Evolutionary conservation across 2,329 filamentous ascomycete genomes (phyloP).

Genomic region (Exophiala sideris): DNA sequence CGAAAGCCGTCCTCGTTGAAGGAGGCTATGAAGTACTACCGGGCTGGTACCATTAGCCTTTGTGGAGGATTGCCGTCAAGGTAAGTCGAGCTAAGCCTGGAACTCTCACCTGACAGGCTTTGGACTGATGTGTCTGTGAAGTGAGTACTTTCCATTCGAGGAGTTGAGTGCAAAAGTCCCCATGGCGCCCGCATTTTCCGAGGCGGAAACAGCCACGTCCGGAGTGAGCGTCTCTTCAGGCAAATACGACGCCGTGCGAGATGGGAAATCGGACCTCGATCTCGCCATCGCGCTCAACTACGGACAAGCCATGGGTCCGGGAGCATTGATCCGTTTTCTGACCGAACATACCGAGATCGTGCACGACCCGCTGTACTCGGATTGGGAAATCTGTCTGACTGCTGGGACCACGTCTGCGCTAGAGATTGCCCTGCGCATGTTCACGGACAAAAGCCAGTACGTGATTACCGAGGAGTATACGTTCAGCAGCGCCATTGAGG

Average conservation of each 20-base stretch:
- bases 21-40: slow-evolving; percentile 72
- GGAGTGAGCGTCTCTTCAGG: slow-evolving; percentile 65
- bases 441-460: slow-evolving; percentile 71
- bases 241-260: slow-evolving; percentile 71
- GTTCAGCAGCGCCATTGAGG: slow-evolving; percentile 73
- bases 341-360: slow-evolving; percentile 95
- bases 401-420: slow-evolving; percentile 82
- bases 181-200: slow-evolving; percentile 64
- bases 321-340: slow-evolving; percentile 83
- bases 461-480: slow-evolving; percentile 88
- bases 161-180: slow-evolving; percentile 73
- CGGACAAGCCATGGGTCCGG: slow-evolving; percentile 77
- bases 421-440: slow-evolving; percentile 79
- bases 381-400: slow-evolving; percentile 83
- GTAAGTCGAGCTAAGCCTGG: neutral
- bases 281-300: slow-evolving; percentile 91
- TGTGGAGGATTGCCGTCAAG: slow-evolving; percentile 82
- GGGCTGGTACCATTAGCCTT: slow-evolving; percentile 79
- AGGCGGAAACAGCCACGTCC: slow-evolving; percentile 59
- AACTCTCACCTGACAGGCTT: neutral
- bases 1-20: slow-evolving; percentile 70
- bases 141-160: slow-evolving; percentile 90
- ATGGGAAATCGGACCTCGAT: slow-evolving; percentile 63
- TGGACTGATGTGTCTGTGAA: slow-evolving; percentile 28
- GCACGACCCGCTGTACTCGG: slow-evolving; percentile 78